Conservation (phyloP, 106 monocot genomes). For the Chionographis japonica region DNA sequence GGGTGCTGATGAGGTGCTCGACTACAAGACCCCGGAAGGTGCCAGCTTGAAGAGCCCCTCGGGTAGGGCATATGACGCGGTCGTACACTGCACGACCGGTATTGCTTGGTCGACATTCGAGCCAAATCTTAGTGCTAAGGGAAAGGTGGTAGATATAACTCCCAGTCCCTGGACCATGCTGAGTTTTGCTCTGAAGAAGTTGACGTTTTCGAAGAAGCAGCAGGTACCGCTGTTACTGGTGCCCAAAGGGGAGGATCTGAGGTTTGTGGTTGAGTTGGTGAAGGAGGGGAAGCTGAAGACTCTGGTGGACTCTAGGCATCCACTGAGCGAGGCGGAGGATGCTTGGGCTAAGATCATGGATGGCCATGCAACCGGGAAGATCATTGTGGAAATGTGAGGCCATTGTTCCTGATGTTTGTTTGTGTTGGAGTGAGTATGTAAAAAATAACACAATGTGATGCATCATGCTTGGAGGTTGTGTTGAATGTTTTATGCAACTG, state of each 20-base stretch:
- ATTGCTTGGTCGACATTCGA: slow-evolving; percentile 28
- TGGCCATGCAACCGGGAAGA: slow-evolving; percentile 54
- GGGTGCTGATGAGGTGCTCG: slow-evolving; percentile 48
- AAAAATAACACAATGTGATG: too few species aligned
- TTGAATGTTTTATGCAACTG: too few species aligned
- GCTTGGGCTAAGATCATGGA: slow-evolving; percentile 45
- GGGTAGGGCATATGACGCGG: slow-evolving; percentile 32
- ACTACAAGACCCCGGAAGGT: slow-evolving; percentile 42
- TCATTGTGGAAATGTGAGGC: slow-evolving; percentile 35
- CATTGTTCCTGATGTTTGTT: background rate
- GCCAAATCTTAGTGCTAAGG: slow-evolving; percentile 19
- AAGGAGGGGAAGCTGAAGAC: slow-evolving; percentile 48
- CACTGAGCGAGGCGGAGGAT: slow-evolving; percentile 20
- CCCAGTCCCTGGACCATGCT: slow-evolving; percentile 7
- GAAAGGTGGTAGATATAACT: slow-evolving; percentile 28
- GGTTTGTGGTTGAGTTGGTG: slow-evolving; percentile 25
- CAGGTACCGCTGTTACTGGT: slow-evolving; percentile 13
- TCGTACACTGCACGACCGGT: slow-evolving; percentile 23
- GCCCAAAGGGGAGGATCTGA: slow-evolving; percentile 21
- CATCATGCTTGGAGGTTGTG: too few species aligned
- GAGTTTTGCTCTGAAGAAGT: slow-evolving; percentile 3
- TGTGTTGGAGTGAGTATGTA: too few species aligned
- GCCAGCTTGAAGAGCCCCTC: slow-evolving; percentile 31
- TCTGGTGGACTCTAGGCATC: slow-evolving; percentile 31
- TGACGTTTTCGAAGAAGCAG: slow-evolving; percentile 28